These are phyloP conservation scores for Dissoconium aciculare DNA, from an alignment of 2,329 filamentous ascomycete species.

Conservation along the genomic window DNA sequence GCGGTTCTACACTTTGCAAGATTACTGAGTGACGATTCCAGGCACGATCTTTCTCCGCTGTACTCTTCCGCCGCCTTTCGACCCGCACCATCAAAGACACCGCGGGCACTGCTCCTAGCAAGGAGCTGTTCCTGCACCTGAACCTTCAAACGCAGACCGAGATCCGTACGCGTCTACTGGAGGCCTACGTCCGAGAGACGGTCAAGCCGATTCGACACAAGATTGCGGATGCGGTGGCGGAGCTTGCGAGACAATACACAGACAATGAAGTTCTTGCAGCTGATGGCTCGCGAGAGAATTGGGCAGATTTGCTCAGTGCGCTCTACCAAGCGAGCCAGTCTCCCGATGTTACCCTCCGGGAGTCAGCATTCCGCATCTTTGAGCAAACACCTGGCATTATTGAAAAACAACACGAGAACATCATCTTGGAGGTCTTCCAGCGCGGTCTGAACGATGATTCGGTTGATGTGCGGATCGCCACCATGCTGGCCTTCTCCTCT, in stretches of 20 bases:
- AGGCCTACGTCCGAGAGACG: conserved; percentile 58
- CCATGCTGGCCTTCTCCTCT: conserved; percentile 90
- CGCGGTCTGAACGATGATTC: conserved; percentile 85
- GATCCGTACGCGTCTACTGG: conserved; percentile 72
- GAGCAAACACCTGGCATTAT: conserved; percentile 90
- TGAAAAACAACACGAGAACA: conserved; percentile 83
- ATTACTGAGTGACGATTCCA: conserved; percentile 26
- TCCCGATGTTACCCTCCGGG: conserved; percentile 64
- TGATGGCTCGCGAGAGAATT: conserved; percentile 40
- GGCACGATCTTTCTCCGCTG: conserved; percentile 81
- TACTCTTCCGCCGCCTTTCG: conserved; percentile 86
- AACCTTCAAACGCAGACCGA: conserved; percentile 55
- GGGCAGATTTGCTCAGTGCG: conserved; percentile 74
- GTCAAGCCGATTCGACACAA: conserved; percentile 74
- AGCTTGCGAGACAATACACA: conserved; percentile 86
- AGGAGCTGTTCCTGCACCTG: conserved; percentile 76
- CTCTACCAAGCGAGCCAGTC: conserved; percentile 88
- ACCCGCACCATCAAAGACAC: conserved; percentile 69
- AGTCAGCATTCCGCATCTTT: conserved; percentile 90
- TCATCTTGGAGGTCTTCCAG: conserved; percentile 76
- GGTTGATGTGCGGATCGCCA: conserved; percentile 73
- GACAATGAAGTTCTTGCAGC: conserved; percentile 42
- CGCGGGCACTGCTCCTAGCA: conserved; percentile 46
- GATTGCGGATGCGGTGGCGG: conserved; percentile 92
- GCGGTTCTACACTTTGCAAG: no score